Percentiles rank a stretch among this genome's conserved stretches.
phyloP scores from a whole-genome alignment of 1,284 basidiomycete genomes.

The Rhodotorula mucilaginosa region DNA sequence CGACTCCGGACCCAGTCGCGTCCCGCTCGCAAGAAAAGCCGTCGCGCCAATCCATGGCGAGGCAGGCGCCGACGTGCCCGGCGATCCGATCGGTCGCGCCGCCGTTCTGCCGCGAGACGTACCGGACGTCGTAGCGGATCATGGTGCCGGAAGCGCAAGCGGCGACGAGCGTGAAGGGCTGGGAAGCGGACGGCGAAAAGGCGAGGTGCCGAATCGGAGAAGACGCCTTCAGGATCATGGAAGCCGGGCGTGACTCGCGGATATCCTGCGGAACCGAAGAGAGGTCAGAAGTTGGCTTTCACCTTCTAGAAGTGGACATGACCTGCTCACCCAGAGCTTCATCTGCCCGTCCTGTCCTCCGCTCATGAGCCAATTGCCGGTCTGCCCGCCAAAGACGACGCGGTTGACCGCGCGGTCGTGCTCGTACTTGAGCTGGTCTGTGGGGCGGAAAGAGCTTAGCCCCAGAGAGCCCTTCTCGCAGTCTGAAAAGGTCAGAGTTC shows the following conservation, averaged over 20 bases:
- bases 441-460: not conserved
- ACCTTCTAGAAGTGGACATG: too few relatives aligned
- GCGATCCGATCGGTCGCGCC: constrained; percentile 37
- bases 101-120: constrained; percentile 26
- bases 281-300: not conserved
- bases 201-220: constrained; percentile 38
- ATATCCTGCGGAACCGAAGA: constrained; percentile 17
- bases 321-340: constrained; percentile 34
- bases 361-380: constrained; percentile 38
- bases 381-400: constrained; percentile 37
- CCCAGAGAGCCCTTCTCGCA: not conserved
- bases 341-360: constrained; percentile 41
- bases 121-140: constrained; percentile 41
- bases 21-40: constrained; percentile 25
- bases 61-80: constrained; percentile 34
- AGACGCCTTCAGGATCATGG: constrained; percentile 36
- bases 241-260: constrained; percentile 24
- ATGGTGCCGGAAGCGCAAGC: constrained; percentile 38
- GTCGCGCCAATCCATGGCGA: constrained; percentile 41
- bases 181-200: constrained; percentile 38
- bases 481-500: not conserved
- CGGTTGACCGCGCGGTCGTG: constrained; percentile 39
- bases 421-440: constrained; percentile 38
- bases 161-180: constrained; percentile 39
- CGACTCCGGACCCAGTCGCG: not conserved